These are phyloP conservation scores for Exophiala sp. DNA, from an alignment of 2,329 filamentous ascomycete genomes.

Conservation along the genomic window DNA sequence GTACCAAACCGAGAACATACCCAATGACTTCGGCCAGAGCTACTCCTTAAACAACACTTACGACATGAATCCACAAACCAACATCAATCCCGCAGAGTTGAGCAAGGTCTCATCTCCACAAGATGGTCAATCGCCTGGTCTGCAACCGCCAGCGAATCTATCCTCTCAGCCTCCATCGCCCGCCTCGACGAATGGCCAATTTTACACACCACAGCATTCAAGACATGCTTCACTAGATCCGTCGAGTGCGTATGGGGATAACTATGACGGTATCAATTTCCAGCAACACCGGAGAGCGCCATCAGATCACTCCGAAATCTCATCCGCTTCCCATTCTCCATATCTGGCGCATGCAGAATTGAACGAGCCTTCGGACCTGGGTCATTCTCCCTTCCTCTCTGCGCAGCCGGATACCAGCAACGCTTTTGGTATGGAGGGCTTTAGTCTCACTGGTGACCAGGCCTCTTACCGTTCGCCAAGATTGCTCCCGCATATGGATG, in stretches of 20 bases:
- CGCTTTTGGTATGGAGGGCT: slow-evolving; percentile 71
- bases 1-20: slow-evolving; percentile 35
- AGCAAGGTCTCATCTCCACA: slow-evolving; percentile 47
- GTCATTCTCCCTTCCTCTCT: slow-evolving; percentile 74
- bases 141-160: slow-evolving; percentile 53
- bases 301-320: slow-evolving; percentile 91
- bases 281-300: slow-evolving; percentile 77
- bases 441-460: slow-evolving; percentile 64
- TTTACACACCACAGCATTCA: slow-evolving; percentile 55
- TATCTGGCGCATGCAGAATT: slow-evolving; percentile 73
- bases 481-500: slow-evolving; percentile 59
- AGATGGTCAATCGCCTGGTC: slow-evolving; percentile 55
- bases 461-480: slow-evolving; percentile 64
- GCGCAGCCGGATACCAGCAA: slow-evolving; percentile 73
- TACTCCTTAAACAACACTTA: slow-evolving; percentile 29
- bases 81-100: slow-evolving; percentile 46
- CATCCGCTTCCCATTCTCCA: slow-evolving; percentile 78
- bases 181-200: slow-evolving; percentile 50
- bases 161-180: slow-evolving; percentile 52
- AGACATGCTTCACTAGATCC: slow-evolving; percentile 61
- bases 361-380: slow-evolving; percentile 70
- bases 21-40: slow-evolving; percentile 33
- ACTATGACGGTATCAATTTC: slow-evolving; percentile 57
- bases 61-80: slow-evolving; percentile 34
- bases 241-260: slow-evolving; percentile 54